phyloP scores from a whole-genome alignment of 148 eudicot species.

The Cornus controversa region DNA sequence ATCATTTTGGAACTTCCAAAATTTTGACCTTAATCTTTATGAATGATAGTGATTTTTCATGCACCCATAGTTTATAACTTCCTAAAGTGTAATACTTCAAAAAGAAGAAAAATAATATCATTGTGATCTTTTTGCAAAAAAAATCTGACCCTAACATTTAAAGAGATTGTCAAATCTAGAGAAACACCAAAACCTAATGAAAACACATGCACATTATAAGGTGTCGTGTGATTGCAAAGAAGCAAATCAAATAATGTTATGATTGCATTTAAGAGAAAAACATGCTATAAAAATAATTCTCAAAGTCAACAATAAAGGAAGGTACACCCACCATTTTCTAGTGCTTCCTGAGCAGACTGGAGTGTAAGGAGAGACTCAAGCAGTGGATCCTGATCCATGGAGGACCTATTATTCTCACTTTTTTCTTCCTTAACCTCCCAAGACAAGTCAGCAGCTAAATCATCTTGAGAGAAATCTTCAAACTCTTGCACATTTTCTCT shows the following conservation, averaged over 20 bases:
- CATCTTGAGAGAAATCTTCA: slow-evolving; percentile 36
- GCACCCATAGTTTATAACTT: not conserved
- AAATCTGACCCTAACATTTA: not conserved
- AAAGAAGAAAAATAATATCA: not conserved
- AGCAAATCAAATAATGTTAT: not conserved
- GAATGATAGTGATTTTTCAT: not conserved
- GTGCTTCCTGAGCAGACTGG: slow-evolving; percentile 76
- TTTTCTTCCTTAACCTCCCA: slow-evolving; percentile 32
- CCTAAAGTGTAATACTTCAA: not conserved
- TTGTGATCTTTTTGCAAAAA: not conserved
- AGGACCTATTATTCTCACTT: slow-evolving; percentile 34
- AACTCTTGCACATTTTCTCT: slow-evolving; percentile 23
- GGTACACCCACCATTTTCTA: slow-evolving; percentile 58
- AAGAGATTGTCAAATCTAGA: not conserved
- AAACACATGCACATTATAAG: not conserved
- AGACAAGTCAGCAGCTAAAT: slow-evolving; percentile 34
- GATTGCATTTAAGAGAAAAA: not conserved
- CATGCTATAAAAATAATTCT: not conserved
- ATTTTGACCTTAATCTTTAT: too few relatives aligned
- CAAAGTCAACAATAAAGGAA: not conserved
- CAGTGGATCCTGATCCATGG: slow-evolving; percentile 55
- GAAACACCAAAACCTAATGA: not conserved
- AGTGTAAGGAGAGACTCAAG: slow-evolving; percentile 51
- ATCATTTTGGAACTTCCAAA: too few relatives aligned
- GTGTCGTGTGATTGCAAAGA: not conserved